Evolutionary conservation across 192 early-diverging fungal genomes (phyloP).

Genomic region (Dissophora globulifera): DNA sequence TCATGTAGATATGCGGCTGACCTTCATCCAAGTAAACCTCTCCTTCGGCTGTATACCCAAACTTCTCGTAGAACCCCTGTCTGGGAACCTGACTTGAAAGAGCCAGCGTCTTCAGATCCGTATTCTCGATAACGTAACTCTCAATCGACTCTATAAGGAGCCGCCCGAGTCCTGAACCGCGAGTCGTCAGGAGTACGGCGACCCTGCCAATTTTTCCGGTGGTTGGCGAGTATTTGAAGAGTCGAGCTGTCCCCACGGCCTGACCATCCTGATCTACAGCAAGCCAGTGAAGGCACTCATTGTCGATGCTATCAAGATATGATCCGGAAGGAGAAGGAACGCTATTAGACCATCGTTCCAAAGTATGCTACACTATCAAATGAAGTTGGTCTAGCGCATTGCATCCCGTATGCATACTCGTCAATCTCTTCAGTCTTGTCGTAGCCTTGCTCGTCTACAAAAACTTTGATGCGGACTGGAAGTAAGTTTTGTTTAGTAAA

Average conservation of each 20-base stretch:
- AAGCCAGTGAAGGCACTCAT: conserved; percentile 43
- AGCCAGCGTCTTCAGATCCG: conserved; percentile 7
- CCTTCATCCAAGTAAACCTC: conserved; percentile 43
- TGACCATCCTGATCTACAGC: conserved; percentile 20
- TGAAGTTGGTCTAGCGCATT: too few species aligned
- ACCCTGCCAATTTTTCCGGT: conserved; percentile 42
- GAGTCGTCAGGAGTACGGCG: conserved; percentile 31
- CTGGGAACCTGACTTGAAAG: conserved; percentile 43
- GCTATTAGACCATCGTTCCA: too few species aligned
- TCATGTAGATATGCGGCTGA: conserved; percentile 45
- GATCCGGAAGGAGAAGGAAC: background rate
- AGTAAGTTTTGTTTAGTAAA: background rate
- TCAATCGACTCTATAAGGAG: conserved; percentile 39
- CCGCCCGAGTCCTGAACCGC: conserved; percentile 36
- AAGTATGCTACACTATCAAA: too few species aligned
- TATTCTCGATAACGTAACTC: conserved; percentile 14
- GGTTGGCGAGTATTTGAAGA: conserved; percentile 35
- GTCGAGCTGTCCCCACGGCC: conserved; percentile 27
- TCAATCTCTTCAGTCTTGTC: conserved; percentile 34
- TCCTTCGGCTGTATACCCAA: conserved; percentile 21
- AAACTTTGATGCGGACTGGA: conserved; percentile 45
- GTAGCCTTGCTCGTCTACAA: conserved; percentile 48
- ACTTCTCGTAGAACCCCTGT: conserved; percentile 41
- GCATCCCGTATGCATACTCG: conserved; percentile 19
- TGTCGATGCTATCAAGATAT: conserved; percentile 19